Percentiles rank a stretch among this genome's conserved stretches.
These are phyloP conservation scores for Eucalyptus cloeziana DNA, from an alignment of 345 rosid genomes.

Conservation along the genomic window DNA sequence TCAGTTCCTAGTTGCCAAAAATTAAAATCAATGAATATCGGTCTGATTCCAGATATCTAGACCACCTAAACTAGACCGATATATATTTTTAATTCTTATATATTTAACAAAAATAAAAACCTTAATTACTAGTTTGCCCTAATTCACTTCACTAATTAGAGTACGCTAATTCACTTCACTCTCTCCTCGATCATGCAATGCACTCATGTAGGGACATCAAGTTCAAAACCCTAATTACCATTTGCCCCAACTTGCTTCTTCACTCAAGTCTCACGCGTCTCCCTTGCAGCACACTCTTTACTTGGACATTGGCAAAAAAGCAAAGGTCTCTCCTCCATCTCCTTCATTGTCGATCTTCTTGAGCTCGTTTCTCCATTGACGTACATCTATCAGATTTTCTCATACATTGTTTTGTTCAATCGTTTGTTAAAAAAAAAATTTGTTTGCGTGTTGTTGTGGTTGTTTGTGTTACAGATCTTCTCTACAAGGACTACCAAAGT, in stretches of 20 bases:
- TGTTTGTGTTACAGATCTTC: neutral
- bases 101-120: neutral
- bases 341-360: neutral
- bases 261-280: neutral
- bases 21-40: neutral
- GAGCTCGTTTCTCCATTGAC: neutral
- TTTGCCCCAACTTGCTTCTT: neutral
- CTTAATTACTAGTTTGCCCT: neutral
- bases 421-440: no score
- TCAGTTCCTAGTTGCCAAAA: neutral
- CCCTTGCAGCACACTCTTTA: neutral
- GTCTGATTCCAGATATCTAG: neutral
- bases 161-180: neutral
- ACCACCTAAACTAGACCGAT: neutral
- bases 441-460: no score
- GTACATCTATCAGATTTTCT: neutral
- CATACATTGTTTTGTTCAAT: neutral
- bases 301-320: neutral
- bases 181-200: neutral
- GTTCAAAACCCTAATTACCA: neutral
- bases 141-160: neutral
- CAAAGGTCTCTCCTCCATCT: neutral
- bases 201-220: neutral
- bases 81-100: neutral
- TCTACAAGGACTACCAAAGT: neutral